These are phyloP conservation scores for Neonothopanus nambi DNA, from an alignment of 1,284 basidiomycete species.

Conservation along the genomic window DNA sequence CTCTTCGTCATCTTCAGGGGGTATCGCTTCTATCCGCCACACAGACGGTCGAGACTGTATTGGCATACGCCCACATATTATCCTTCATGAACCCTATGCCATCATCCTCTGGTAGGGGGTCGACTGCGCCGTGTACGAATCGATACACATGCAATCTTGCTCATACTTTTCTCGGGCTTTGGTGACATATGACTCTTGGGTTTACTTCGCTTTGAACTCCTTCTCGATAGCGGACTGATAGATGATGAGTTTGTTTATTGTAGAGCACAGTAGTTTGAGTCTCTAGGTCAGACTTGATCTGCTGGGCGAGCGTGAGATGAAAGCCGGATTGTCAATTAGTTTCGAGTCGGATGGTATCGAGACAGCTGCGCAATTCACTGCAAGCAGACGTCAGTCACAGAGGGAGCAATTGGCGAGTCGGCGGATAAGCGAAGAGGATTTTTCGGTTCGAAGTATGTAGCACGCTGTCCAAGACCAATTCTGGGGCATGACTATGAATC, in stretches of 20 bases:
- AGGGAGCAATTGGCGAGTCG: too few species aligned
- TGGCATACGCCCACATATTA: slow-evolving; percentile 95
- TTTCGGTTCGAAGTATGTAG: too few species aligned
- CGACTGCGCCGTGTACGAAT: slow-evolving; percentile 92
- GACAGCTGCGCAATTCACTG: slow-evolving; percentile 77
- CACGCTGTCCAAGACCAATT: too few species aligned
- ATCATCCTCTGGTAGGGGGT: slow-evolving; percentile 88
- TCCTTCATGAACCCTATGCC: slow-evolving; percentile 93
- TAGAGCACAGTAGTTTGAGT: slow-evolving; percentile 64
- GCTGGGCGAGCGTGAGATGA: slow-evolving; percentile 70
- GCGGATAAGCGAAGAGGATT: too few species aligned
- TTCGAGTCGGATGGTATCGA: slow-evolving; percentile 80
- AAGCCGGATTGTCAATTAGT: slow-evolving; percentile 80
- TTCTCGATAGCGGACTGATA: slow-evolving; percentile 82
- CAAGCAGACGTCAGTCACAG: slow-evolving; percentile 12
- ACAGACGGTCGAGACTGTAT: slow-evolving; percentile 93
- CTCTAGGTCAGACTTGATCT: slow-evolving; percentile 82
- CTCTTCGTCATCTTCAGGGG: too few species aligned
- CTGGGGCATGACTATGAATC: too few species aligned
- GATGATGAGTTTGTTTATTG: slow-evolving; percentile 66
- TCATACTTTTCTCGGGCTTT: slow-evolving; percentile 96
- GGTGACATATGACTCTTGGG: slow-evolving; percentile 80
- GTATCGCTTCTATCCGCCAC: too few species aligned
- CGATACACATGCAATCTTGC: slow-evolving; percentile 91
- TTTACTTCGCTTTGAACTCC: slow-evolving; percentile 83